Evolutionary conservation across 2,329 filamentous ascomycete genomes (phyloP).

Genomic region (Apiospora sp.): DNA sequence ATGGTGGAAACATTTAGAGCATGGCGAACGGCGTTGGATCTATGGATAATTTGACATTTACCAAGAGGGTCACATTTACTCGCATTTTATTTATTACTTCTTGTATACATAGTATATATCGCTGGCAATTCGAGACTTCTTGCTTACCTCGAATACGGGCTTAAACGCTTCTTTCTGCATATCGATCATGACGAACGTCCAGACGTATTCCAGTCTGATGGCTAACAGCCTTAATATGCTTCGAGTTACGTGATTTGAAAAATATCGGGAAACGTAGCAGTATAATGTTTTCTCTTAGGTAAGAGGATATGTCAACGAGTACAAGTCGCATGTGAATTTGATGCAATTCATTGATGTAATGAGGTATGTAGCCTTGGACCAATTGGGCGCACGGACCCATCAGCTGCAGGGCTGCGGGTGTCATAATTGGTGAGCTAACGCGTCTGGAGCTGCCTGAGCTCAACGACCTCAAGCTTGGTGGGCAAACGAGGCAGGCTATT

Average conservation of each 20-base stretch:
- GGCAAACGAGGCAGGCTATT: conserved; percentile 6
- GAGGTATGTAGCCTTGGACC: not conserved
- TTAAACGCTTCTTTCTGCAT: not conserved
- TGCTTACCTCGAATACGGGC: not conserved
- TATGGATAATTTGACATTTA: conserved; percentile 13
- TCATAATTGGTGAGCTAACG: conserved; percentile 21
- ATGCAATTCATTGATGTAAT: not conserved
- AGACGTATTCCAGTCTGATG: not conserved
- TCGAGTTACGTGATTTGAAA: not conserved
- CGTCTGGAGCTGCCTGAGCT: conserved; percentile 24
- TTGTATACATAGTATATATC: not conserved
- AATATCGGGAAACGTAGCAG: no score
- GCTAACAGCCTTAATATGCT: not conserved
- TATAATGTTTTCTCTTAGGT: no score
- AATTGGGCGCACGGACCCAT: conserved; percentile 5
- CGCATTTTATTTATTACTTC: conserved; percentile 1
- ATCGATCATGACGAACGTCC: no score
- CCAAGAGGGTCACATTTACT: not conserved
- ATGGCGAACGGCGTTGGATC: conserved; percentile 27
- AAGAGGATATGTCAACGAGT: no score
- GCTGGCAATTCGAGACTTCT: not conserved
- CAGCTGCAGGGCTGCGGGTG: not conserved
- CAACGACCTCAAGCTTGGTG: conserved; percentile 23
- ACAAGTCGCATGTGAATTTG: not conserved
- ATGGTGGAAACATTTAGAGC: conserved; percentile 21